Conservation (phyloP, 768 basidiomycete genomes). For the Scleroderma bovista region DNA sequence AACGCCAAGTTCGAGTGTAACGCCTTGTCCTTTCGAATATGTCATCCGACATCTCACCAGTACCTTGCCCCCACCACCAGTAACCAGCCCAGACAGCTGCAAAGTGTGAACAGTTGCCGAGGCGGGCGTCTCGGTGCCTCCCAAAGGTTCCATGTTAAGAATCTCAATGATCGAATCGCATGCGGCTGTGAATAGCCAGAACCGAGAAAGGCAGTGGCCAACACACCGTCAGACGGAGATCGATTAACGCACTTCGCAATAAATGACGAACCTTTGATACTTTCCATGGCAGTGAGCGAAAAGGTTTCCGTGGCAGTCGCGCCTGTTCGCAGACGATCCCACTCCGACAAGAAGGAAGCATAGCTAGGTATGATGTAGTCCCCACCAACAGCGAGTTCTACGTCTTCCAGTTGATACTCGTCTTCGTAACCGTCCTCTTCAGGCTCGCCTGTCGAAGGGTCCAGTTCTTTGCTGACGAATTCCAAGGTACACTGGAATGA, state of each 20-base stretch:
- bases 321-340: slow-evolving; percentile 83
- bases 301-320: slow-evolving; percentile 89
- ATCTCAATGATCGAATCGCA: slow-evolving; percentile 96
- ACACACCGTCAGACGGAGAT: slow-evolving; percentile 10
- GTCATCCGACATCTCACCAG: slow-evolving; percentile 95
- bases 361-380: slow-evolving; percentile 98
- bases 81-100: slow-evolving; percentile 85
- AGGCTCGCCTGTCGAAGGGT: slow-evolving; percentile 90
- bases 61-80: slow-evolving; percentile 94
- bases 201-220: slow-evolving; percentile 1
- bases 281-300: slow-evolving; percentile 85
- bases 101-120: slow-evolving; percentile 90
- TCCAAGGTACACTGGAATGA: slow-evolving; percentile 90
- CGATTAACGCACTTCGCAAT: not conserved
- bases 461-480: slow-evolving; percentile 95
- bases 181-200: slow-evolving; percentile 53
- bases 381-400: slow-evolving; percentile 85
- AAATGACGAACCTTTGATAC: slow-evolving; percentile 73
- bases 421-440: slow-evolving; percentile 99
- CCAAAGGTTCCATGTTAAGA: slow-evolving; percentile 94
- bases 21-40: slow-evolving; percentile 81
- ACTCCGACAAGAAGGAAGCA: slow-evolving; percentile 86
- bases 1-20: slow-evolving; percentile 87
- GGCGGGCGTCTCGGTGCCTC: slow-evolving; percentile 79
- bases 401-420: slow-evolving; percentile 95